A percentile compares a stretch with the other conserved stretches of the same genome.
Evolutionary conservation across 805 yeast genomes (phyloP).

Genomic region (Limtongia smithiae): DNA sequence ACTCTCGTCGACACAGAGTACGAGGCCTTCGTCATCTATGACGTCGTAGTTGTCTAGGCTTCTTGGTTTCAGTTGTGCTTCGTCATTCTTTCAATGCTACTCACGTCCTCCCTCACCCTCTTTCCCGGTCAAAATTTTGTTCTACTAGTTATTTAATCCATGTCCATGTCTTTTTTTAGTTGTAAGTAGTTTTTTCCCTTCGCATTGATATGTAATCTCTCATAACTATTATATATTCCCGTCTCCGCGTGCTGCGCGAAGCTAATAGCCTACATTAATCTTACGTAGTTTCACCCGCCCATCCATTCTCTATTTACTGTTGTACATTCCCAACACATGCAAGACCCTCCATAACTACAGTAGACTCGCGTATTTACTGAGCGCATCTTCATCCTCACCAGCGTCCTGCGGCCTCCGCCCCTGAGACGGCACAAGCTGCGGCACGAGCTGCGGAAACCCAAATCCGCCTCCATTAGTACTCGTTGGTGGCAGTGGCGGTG

Average conservation of each 20-base stretch:
- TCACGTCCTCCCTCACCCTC: background rate
- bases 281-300: no score
- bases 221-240: background rate
- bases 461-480: background rate
- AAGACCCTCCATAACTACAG: conserved; percentile 11
- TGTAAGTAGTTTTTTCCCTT: background rate
- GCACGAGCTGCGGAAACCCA: conserved; percentile 14
- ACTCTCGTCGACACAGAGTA: conserved; percentile 90
- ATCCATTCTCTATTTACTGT: no score
- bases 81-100: no score
- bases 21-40: conserved; percentile 91
- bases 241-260: no score
- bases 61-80: no score
- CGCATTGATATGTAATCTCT: background rate
- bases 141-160: background rate
- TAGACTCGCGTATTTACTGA: conserved; percentile 23
- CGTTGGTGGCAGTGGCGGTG: conserved; percentile 2
- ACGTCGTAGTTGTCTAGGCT: conserved; percentile 38
- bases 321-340: no score
- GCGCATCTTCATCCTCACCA: conserved; percentile 2
- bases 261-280: no score
- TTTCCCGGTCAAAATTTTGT: background rate
- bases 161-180: background rate
- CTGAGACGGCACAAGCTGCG: conserved; percentile 4
- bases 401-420: conserved; percentile 1